Base-by-base conservation (phyloP, 371 early-diverging fungal species). In the Catenaria anguillulae region DNA sequence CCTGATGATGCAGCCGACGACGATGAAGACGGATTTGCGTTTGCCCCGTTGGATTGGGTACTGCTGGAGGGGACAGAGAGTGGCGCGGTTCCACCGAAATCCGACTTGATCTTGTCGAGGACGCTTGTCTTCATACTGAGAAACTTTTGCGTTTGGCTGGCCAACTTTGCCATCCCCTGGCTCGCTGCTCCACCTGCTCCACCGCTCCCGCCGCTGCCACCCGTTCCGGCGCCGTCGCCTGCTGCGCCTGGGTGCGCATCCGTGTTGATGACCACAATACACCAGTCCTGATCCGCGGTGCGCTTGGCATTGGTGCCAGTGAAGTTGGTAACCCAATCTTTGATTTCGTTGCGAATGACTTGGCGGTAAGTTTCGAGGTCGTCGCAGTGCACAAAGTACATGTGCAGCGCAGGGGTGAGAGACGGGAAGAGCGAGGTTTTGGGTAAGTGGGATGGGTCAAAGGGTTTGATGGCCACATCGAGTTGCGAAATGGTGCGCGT, bases 351-450 rank as follows among this genome's bases (percentile, higher is more conserved):
- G 55, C 80, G 74, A 13, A 90, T 80, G 19, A 75, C 76, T 10
- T 74, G 75, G 65, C 84, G 89, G 76, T 94, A 93, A 1, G 74
- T 65, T 52, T 96, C 94, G 43, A 77, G 77, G 64, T 96, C 97
- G 82, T 90, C 88, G 68, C 87, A 86, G 62, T 80, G 75, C 43
- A 90, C 85, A 68, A 92, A 84, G 66, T 84, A 89, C 29, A 92
- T 67, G 70, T 93, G 88, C 35, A 89, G 67, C 63, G 84, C 83
- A 1, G 83, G 82, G 35, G 78, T 84, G 63, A 79, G 84, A 33
- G 80, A 73, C 0, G 80, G 73, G 19, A 83, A 77, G 0, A 83
- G 84, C 34, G 77, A 68, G 15, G 65, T 66, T 34, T 75, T 69
- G n/a, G 78, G 75, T 56, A 78, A 76, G 67, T 78, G 73, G 35